phyloP scores from a whole-genome alignment of 768 basidiomycete genomes.

The Tricholoma bakamatsutake region DNA sequence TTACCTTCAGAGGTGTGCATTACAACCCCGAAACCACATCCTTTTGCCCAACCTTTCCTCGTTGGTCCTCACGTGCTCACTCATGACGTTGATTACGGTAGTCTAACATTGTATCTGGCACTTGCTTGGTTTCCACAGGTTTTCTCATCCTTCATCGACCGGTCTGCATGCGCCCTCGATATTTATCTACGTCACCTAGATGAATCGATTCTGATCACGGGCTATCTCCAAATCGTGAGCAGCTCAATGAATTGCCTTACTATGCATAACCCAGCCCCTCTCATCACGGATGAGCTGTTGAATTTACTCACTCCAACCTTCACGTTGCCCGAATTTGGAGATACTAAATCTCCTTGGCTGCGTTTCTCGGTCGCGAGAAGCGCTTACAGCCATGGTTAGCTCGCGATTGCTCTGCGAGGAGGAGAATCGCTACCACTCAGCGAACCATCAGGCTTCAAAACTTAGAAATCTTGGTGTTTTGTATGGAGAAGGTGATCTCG shows the following conservation, averaged over 20 bases:
- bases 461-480: background rate
- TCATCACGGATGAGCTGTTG: background rate
- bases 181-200: background rate
- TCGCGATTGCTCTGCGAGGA: background rate
- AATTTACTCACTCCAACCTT: background rate
- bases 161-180: slow-evolving; percentile 1
- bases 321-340: slow-evolving; percentile 4
- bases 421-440: background rate
- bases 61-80: background rate
- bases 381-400: slow-evolving; percentile 2
- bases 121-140: background rate
- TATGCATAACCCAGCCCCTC: background rate
- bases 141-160: slow-evolving; percentile 1
- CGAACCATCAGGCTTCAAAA: background rate
- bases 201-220: background rate
- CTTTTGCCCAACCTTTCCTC: slow-evolving; percentile 5
- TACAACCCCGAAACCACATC: slow-evolving; percentile 1
- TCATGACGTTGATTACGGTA: background rate
- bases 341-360: slow-evolving; percentile 3
- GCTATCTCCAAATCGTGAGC: background rate
- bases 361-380: background rate
- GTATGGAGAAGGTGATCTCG: background rate
- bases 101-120: slow-evolving; percentile 2
- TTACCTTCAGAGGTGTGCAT: background rate
- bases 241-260: slow-evolving; percentile 1